Conservation (phyloP, 306 rosid species). For the Alnus glutinosa region DNA sequence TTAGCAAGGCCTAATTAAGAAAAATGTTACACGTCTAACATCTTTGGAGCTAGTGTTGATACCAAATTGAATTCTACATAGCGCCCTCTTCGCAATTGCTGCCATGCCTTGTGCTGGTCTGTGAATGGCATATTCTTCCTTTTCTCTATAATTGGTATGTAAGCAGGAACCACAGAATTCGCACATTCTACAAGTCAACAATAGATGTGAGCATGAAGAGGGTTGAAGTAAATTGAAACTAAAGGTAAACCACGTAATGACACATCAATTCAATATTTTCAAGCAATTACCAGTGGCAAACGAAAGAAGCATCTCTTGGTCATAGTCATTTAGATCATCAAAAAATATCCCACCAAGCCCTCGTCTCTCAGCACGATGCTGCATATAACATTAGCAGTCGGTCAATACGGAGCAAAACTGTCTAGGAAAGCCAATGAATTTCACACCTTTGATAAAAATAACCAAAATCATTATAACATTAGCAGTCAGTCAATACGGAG, state of each 20-base stretch:
- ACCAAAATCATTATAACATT: neutral
- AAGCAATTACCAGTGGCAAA: slow-evolving; percentile 81
- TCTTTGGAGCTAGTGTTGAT: slow-evolving; percentile 18
- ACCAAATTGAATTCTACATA: slow-evolving; percentile 97
- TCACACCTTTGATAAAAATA: neutral
- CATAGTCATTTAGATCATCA: slow-evolving; percentile 90
- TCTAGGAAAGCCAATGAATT: slow-evolving; percentile 16
- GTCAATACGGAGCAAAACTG: slow-evolving; percentile 24
- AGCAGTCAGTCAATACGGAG: slow-evolving; percentile 4
- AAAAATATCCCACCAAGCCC: slow-evolving; percentile 99
- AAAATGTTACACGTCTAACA: neutral
- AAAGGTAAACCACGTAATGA: slow-evolving; percentile 5
- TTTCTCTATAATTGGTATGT: slow-evolving; percentile 87
- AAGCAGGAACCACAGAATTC: slow-evolving; percentile 89
- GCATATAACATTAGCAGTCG: slow-evolving; percentile 29
- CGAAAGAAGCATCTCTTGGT: slow-evolving; percentile 98
- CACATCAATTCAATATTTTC: slow-evolving; percentile 20
- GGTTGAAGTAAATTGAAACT: neutral
- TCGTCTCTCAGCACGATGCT: slow-evolving; percentile 95
- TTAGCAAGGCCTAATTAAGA: slow-evolving; percentile 10
- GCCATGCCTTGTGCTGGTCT: slow-evolving; percentile 89
- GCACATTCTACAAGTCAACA: slow-evolving; percentile 75
- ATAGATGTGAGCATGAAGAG: slow-evolving; percentile 24
- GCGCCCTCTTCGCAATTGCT: slow-evolving; percentile 91
- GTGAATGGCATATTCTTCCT: slow-evolving; percentile 81